phyloP scores from a whole-genome alignment of 768 basidiomycete genomes.

The Phlebiopsis flavidoalba region DNA sequence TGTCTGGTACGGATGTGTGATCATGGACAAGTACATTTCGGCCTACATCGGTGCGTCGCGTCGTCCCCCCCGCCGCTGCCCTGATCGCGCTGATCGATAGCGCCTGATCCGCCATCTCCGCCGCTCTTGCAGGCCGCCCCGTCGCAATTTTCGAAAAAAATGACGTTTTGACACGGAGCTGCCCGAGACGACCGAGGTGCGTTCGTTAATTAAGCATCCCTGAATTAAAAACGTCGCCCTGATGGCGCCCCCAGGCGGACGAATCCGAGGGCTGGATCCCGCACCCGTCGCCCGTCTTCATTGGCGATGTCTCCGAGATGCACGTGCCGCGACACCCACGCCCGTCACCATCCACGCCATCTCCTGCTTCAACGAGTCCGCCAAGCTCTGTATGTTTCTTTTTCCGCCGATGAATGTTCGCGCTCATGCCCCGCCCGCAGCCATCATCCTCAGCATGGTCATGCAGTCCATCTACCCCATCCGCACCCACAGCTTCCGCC shows the following conservation, averaged over 20 bases:
- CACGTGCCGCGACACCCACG: constrained; percentile 8
- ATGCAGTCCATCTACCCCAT: constrained; percentile 71
- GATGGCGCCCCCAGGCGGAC: constrained; percentile 40
- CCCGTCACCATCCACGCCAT: constrained; percentile 46
- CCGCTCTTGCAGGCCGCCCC: constrained; percentile 56
- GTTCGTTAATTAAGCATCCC: constrained; percentile 10
- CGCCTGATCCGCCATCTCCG: not conserved
- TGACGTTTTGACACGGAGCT: constrained; percentile 73
- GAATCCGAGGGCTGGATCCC: constrained; percentile 53
- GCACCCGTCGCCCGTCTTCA: constrained; percentile 32
- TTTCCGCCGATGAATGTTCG: constrained; percentile 4
- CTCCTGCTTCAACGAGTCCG: constrained; percentile 77
- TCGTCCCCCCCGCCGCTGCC: constrained; percentile 5
- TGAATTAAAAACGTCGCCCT: not conserved
- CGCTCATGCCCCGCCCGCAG: constrained; percentile 33
- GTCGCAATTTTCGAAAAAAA: constrained; percentile 67
- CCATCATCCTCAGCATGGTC: constrained; percentile 62
- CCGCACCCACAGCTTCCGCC: constrained; percentile 47
- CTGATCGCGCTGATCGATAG: not conserved
- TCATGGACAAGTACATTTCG: constrained; percentile 78
- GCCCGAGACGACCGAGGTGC: constrained; percentile 56
- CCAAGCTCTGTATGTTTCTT: constrained; percentile 55
- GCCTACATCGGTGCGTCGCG: constrained; percentile 64
- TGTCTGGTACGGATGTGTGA: constrained; percentile 75
- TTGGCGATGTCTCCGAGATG: constrained; percentile 21